These are phyloP conservation scores for Cryptococcus wingfieldii DNA, from an alignment of 1,284 basidiomycete genomes.

Conservation along the genomic window DNA sequence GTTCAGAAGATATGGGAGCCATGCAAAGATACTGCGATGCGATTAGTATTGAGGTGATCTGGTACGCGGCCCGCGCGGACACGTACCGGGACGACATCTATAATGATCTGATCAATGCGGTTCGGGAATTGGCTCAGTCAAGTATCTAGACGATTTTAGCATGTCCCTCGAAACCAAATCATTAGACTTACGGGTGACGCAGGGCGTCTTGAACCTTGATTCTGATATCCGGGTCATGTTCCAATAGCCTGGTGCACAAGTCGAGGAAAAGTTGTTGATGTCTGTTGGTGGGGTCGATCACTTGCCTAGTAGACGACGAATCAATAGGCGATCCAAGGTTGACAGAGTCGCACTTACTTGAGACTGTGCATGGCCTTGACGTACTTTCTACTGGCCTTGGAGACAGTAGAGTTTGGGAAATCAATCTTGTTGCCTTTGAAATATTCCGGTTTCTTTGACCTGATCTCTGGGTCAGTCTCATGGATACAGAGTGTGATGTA, in stretches of 20 bases:
- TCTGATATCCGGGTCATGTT: slow-evolving; percentile 84
- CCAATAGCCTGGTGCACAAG: slow-evolving; percentile 78
- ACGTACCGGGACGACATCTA: not conserved
- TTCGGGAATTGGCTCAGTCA: slow-evolving; percentile 16
- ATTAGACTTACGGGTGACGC: slow-evolving; percentile 62
- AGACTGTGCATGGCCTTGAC: slow-evolving; percentile 80
- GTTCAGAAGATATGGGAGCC: no score
- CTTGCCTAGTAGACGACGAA: slow-evolving; percentile 56
- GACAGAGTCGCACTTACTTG: slow-evolving; percentile 53
- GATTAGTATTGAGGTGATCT: no score
- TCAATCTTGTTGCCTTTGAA: slow-evolving; percentile 83
- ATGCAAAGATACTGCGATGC: no score
- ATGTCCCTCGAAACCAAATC: not conserved
- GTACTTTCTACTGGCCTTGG: slow-evolving; percentile 87
- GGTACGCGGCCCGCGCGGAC: no score
- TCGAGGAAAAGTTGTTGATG: slow-evolving; percentile 69
- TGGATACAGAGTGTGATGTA: not conserved
- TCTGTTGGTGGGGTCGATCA: slow-evolving; percentile 68
- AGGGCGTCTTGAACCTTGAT: slow-evolving; percentile 82
- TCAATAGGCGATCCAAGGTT: not conserved
- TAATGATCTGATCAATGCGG: slow-evolving; percentile 1
- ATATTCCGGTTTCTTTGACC: slow-evolving; percentile 75
- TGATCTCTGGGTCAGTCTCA: slow-evolving; percentile 18
- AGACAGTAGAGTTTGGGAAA: slow-evolving; percentile 83
- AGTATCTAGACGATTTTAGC: slow-evolving; percentile 3